Percentiles rank a stretch among this genome's conserved stretches.
These are phyloP conservation scores for Phlebiopsis flavidoalba DNA, from an alignment of 768 basidiomycete genomes.

Conservation along the genomic window DNA sequence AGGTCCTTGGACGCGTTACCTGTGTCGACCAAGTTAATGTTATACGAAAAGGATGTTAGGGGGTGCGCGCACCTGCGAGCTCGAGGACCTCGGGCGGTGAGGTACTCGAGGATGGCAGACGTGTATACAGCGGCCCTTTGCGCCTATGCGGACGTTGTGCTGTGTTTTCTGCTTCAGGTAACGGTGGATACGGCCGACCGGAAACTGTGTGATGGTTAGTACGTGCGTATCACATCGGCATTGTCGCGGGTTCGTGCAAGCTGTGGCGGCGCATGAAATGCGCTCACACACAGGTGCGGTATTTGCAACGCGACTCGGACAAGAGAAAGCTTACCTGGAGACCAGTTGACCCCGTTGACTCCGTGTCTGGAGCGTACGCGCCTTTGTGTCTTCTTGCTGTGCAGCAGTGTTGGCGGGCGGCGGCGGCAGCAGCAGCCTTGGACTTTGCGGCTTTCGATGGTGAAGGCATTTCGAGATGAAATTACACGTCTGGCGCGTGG, in stretches of 20 bases:
- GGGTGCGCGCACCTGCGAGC: slow-evolving; percentile 69
- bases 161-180: slow-evolving; percentile 90
- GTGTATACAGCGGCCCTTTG: slow-evolving; percentile 98
- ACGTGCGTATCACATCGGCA: background rate
- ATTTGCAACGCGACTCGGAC: background rate
- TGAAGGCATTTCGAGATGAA: slow-evolving; percentile 11
- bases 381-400: slow-evolving; percentile 28
- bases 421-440: slow-evolving; percentile 36
- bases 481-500: background rate
- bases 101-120: slow-evolving; percentile 92
- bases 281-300: background rate
- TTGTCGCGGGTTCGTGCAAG: background rate
- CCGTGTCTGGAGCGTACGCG: slow-evolving; percentile 51
- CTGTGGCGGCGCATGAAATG: background rate
- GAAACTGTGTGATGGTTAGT: slow-evolving; percentile 54
- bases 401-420: slow-evolving; percentile 22
- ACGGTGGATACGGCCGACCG: slow-evolving; percentile 96
- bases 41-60: background rate
- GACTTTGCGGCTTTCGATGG: slow-evolving; percentile 50
- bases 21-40: slow-evolving; percentile 23
- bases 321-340: slow-evolving; percentile 58
- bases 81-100: slow-evolving; percentile 96
- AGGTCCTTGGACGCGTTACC: slow-evolving; percentile 97
- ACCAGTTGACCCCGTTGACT: slow-evolving; percentile 86
- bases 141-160: slow-evolving; percentile 92